Evolutionary conservation across 2,329 filamentous ascomycete species (phyloP).

Genomic region (Xylaria sp.): DNA sequence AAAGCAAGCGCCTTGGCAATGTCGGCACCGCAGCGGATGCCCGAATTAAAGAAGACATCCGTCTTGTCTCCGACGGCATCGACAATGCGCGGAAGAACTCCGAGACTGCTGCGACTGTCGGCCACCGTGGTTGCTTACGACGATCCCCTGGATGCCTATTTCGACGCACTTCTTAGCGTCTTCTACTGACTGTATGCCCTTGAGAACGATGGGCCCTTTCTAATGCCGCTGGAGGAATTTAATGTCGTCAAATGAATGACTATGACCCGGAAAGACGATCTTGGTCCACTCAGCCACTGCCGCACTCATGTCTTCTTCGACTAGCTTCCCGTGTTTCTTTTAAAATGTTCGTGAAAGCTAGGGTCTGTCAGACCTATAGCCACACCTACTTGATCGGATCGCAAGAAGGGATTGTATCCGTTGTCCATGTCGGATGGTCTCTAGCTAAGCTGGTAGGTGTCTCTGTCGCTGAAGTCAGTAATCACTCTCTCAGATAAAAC

Average conservation of each 20-base stretch:
- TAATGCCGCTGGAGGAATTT: constrained; percentile 37
- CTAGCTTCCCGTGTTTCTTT: constrained; percentile 28
- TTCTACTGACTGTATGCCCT: constrained; percentile 41
- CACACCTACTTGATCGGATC: constrained; percentile 37
- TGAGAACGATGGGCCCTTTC: constrained; percentile 40
- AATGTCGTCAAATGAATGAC: constrained; percentile 36
- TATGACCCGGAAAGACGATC: constrained; percentile 34
- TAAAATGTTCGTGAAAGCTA: constrained; percentile 35
- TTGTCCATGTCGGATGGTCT: constrained; percentile 34
- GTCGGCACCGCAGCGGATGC: constrained; percentile 62
- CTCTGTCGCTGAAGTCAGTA: no score
- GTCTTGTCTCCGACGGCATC: constrained; percentile 65
- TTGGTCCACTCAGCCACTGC: constrained; percentile 36
- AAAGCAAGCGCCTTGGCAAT: constrained; percentile 64
- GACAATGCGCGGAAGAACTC: constrained; percentile 64
- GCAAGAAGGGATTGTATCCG: constrained; percentile 37
- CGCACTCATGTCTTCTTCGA: constrained; percentile 33
- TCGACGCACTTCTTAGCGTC: constrained; percentile 35
- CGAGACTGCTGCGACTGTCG: constrained; percentile 61
- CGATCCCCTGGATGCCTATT: constrained; percentile 43
- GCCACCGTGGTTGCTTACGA: constrained; percentile 64
- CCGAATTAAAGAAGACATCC: constrained; percentile 65
- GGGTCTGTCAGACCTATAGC: constrained; percentile 38
- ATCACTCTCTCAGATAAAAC: no score
- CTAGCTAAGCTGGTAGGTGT: constrained; percentile 40